Percentiles rank a stretch among this genome's conserved stretches.
Conservation (phyloP, 2,329 filamentous ascomycete genomes). For the Colletotrichum phormii region DNA sequence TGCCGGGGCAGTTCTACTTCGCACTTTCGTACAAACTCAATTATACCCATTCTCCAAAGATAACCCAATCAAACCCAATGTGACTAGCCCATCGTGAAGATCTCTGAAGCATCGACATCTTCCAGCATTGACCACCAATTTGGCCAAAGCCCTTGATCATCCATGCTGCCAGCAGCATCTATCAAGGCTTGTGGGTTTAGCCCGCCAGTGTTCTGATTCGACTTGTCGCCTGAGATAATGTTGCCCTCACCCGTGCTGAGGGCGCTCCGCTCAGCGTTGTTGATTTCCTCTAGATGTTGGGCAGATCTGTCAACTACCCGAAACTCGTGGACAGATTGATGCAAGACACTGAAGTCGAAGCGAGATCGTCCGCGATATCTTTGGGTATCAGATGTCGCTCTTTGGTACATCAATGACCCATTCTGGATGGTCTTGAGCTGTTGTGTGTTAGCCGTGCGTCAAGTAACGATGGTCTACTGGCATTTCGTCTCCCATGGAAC, state of each 20-base stretch:
- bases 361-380: slow-evolving; percentile 43
- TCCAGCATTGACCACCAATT: slow-evolving; percentile 38
- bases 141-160: slow-evolving; percentile 36
- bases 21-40: not conserved
- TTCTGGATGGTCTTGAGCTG: slow-evolving; percentile 37
- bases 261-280: slow-evolving; percentile 39
- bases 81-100: slow-evolving; percentile 9
- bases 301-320: slow-evolving; percentile 46
- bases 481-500: not conserved
- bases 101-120: slow-evolving; percentile 29
- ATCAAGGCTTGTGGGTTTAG: not conserved
- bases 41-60: not conserved
- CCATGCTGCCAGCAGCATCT: slow-evolving; percentile 16
- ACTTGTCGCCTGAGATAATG: not conserved
- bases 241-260: not conserved
- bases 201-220: not conserved
- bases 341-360: slow-evolving; percentile 44
- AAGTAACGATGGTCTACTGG: not conserved
- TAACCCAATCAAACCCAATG: not conserved
- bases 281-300: slow-evolving; percentile 45
- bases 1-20: not conserved
- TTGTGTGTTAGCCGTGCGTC: not conserved
- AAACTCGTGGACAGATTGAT: slow-evolving; percentile 47
- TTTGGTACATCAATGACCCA: slow-evolving; percentile 42
- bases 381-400: slow-evolving; percentile 39